These are phyloP conservation scores for Phytophthora agathidicida DNA, from an alignment of 352 stramenopile species.

Conservation along the genomic window DNA sequence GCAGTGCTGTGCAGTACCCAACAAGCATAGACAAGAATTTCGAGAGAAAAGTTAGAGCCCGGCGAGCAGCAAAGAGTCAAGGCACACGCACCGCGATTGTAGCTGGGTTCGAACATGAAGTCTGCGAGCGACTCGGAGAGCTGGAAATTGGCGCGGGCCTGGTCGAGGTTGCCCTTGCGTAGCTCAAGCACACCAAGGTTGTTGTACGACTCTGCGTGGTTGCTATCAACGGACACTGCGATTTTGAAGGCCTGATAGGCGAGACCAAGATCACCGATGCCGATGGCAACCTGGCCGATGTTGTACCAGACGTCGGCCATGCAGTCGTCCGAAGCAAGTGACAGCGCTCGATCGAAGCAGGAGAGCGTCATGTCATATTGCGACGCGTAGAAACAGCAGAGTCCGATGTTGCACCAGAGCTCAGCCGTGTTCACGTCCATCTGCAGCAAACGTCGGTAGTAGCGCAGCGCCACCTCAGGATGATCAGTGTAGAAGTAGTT, in stretches of 20 bases:
- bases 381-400: slow-evolving; percentile 94
- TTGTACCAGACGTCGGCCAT: slow-evolving; percentile 96
- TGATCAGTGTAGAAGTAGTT: slow-evolving; percentile 95
- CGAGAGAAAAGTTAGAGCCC: slow-evolving; percentile 13
- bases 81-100: slow-evolving; percentile 91
- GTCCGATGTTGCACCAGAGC: slow-evolving; percentile 95
- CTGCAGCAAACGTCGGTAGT: slow-evolving; percentile 93
- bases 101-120: slow-evolving; percentile 93
- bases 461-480: slow-evolving; percentile 91
- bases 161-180: slow-evolving; percentile 88
- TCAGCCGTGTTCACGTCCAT: slow-evolving; percentile 92
- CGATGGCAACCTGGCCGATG: slow-evolving; percentile 92
- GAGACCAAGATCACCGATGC: slow-evolving; percentile 92
- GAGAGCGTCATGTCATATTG: slow-evolving; percentile 95
- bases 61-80: too few species aligned
- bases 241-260: slow-evolving; percentile 96
- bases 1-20: slow-evolving; percentile 60
- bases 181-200: slow-evolving; percentile 93
- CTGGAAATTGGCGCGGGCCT: slow-evolving; percentile 85
- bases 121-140: slow-evolving; percentile 78
- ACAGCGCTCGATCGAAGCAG: slow-evolving; percentile 92
- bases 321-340: slow-evolving; percentile 87
- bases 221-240: slow-evolving; percentile 88
- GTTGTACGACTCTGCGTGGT: slow-evolving; percentile 93
- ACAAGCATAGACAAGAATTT: background rate